Percentiles rank a stretch among this genome's conserved stretches.
phyloP scores from a whole-genome alignment of 768 basidiomycete species.

The Tulasnella sp. region DNA sequence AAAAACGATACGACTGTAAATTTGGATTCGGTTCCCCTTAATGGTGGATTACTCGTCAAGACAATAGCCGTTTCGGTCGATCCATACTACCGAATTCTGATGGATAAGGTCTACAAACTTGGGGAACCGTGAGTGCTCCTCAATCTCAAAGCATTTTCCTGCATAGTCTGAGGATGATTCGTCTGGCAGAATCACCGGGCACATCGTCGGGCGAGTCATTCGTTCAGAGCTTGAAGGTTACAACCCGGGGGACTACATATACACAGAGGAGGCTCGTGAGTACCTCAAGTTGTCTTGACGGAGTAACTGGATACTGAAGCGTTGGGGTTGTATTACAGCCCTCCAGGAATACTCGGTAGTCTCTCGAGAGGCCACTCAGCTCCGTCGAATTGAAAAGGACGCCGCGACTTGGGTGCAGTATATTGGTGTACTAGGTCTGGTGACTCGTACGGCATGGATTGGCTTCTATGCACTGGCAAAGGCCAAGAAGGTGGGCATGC shows the following conservation, averaged over 20 bases:
- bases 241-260: background rate
- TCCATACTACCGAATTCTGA: constrained; percentile 21
- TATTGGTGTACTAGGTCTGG: constrained; percentile 29
- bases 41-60: constrained; percentile 28
- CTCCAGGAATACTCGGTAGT: background rate
- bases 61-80: constrained; percentile 13
- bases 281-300: background rate
- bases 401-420: constrained; percentile 5
- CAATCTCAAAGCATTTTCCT: too few species aligned
- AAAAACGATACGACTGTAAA: constrained; percentile 8
- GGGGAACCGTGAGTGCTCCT: background rate
- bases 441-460: constrained; percentile 39
- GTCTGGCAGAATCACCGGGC: background rate
- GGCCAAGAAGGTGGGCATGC: constrained; percentile 42
- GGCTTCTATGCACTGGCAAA: constrained; percentile 45
- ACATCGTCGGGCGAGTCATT: background rate
- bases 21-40: background rate
- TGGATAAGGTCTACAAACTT: background rate
- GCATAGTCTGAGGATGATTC: background rate
- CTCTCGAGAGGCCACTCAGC: background rate
- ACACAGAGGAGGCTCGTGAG: background rate
- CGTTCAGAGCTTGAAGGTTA: background rate
- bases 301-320: background rate
- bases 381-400: background rate
- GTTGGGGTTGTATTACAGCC: background rate